Evolutionary conservation across 345 rosid species (phyloP).

Genomic region (Corchorus olitorius): DNA sequence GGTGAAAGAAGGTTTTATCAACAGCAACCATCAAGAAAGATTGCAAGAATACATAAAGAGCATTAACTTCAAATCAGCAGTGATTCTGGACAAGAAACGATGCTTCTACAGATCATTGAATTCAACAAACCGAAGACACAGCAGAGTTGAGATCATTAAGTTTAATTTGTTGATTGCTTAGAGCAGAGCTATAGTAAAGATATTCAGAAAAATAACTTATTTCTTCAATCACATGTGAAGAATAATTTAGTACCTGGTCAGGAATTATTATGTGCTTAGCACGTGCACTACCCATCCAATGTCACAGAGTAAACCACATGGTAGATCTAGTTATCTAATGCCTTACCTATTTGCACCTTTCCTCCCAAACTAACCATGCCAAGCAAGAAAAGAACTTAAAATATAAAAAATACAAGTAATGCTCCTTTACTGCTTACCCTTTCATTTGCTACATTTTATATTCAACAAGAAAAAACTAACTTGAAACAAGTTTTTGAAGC

Average conservation of each 20-base stretch:
- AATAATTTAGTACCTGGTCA: neutral
- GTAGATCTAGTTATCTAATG: constrained; percentile 2
- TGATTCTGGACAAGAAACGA: neutral
- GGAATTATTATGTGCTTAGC: neutral
- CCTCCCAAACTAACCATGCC: neutral
- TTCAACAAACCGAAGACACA: neutral
- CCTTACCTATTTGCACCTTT: neutral
- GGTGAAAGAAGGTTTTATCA: constrained; percentile 2
- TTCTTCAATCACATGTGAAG: neutral
- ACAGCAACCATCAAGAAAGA: neutral
- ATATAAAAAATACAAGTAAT: constrained; percentile 5
- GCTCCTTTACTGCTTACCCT: neutral
- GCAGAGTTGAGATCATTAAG: neutral
- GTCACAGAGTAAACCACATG: constrained; percentile 5
- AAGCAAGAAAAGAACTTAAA: neutral
- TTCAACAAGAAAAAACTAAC: neutral
- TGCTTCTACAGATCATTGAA: neutral
- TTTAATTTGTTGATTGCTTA: neutral
- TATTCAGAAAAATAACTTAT: neutral
- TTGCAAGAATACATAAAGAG: constrained; percentile 5
- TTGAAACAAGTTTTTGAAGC: neutral
- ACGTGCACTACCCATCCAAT: neutral
- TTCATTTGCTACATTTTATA: neutral
- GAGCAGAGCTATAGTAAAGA: constrained; percentile 2
- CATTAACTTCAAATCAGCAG: constrained; percentile 10